These are phyloP conservation scores for Fusarium lyarnte DNA, from an alignment of 2,329 filamentous ascomycete species.

Conservation along the genomic window DNA sequence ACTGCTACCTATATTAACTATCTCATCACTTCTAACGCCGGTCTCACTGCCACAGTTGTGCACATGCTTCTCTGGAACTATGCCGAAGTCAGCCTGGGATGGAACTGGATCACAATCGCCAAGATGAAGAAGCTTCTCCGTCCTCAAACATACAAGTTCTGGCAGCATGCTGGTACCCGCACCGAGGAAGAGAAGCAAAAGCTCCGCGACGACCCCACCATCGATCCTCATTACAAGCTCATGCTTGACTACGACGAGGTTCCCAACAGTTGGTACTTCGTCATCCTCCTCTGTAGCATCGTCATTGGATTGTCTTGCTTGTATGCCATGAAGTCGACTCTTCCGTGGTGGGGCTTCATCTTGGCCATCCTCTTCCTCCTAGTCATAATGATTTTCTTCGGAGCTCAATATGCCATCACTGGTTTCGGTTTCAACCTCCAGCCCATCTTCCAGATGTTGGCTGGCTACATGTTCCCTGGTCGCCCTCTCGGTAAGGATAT, in stretches of 20 bases:
- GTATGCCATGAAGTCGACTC: conserved; percentile 43
- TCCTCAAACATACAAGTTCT: conserved; percentile 14
- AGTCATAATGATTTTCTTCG: conserved; percentile 53
- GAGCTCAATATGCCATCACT: conserved; percentile 39
- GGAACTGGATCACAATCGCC: conserved; percentile 11
- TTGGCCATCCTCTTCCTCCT: conserved; percentile 49
- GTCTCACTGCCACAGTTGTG: conserved; percentile 14
- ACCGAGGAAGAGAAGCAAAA: conserved; percentile 22
- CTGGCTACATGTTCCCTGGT: conserved; percentile 23
- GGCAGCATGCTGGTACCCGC: neutral
- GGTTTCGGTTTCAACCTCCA: conserved; percentile 18
- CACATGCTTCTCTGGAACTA: conserved; percentile 40
- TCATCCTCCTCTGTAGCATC: neutral
- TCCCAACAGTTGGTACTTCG: conserved; percentile 23
- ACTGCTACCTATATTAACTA: conserved; percentile 27
- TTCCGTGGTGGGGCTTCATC: conserved; percentile 54
- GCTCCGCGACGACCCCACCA: conserved; percentile 12
- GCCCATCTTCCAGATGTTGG: conserved; percentile 29
- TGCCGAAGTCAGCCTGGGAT: conserved; percentile 33
- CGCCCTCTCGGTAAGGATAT: conserved; percentile 14
- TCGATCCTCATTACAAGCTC: conserved; percentile 30
- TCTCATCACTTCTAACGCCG: conserved; percentile 25
- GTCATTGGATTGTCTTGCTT: conserved; percentile 2
- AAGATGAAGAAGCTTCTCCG: neutral
- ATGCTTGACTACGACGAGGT: conserved; percentile 28